Conservation (phyloP, 345 rosid species). For the Atalantia buxifolia region DNA sequence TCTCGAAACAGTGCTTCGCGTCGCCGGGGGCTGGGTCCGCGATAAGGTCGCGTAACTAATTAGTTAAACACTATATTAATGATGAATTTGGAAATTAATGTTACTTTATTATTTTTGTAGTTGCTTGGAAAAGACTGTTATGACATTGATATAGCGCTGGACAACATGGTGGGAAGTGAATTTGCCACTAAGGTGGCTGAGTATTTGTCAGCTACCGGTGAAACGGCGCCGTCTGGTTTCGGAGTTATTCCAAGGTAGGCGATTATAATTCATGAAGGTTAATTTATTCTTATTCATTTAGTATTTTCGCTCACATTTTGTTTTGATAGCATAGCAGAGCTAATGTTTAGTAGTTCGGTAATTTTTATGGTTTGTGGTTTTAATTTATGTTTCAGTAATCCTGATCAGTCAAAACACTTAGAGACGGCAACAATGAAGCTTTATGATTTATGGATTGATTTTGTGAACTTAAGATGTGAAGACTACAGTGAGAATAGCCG, state of each 20-base stretch:
- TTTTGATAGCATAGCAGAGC: too few relatives aligned
- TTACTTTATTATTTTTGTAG: slow-evolving; percentile 32
- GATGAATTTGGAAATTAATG: too few relatives aligned
- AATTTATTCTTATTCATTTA: too few relatives aligned
- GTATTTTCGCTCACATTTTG: too few relatives aligned
- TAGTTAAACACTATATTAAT: too few relatives aligned
- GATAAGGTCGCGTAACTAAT: slow-evolving; percentile 58
- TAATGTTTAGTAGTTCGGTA: too few relatives aligned
- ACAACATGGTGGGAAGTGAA: slow-evolving; percentile 78
- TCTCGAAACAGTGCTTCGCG: slow-evolving; percentile 77
- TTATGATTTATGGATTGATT: slow-evolving; percentile 87
- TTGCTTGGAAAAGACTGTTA: slow-evolving; percentile 85
- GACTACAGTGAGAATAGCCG: slow-evolving; percentile 81
- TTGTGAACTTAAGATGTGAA: slow-evolving; percentile 90
- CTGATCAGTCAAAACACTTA: slow-evolving; percentile 93
- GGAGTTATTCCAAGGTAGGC: slow-evolving; percentile 67
- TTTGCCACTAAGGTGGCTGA: slow-evolving; percentile 72
- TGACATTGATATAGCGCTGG: slow-evolving; percentile 89
- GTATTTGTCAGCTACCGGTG: slow-evolving; percentile 59
- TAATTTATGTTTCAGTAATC: slow-evolving; percentile 71
- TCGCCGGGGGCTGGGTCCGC: slow-evolving; percentile 99
- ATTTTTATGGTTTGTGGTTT: slow-evolving; percentile 1
- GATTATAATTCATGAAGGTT: too few relatives aligned
- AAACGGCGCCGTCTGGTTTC: slow-evolving; percentile 53
- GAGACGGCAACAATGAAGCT: slow-evolving; percentile 93